These are phyloP conservation scores for Cymbopogon flexuosus DNA, from an alignment of 202 grass and related monocot species.

Conservation along the genomic window DNA sequence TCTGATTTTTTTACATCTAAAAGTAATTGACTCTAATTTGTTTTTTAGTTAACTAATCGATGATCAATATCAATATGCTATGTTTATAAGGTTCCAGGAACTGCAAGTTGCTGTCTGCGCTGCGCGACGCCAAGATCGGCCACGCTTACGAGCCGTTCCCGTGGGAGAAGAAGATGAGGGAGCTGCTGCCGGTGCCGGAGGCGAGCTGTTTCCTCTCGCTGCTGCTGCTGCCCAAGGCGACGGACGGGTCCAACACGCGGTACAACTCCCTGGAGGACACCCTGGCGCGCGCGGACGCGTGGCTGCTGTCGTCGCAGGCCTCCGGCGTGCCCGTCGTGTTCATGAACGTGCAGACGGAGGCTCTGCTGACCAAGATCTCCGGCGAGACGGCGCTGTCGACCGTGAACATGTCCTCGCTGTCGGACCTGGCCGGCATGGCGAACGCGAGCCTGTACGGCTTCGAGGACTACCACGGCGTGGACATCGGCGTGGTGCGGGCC, in stretches of 20 bases:
- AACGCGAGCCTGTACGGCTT: constrained; percentile 88
- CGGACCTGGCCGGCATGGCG: constrained; percentile 69
- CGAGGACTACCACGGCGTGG: constrained; percentile 90
- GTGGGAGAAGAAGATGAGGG: constrained; percentile 87
- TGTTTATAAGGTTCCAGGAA: constrained; percentile 47
- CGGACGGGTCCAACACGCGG: constrained; percentile 42
- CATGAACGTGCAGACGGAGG: constrained; percentile 76
- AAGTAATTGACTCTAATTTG: neutral
- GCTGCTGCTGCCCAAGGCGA: constrained; percentile 63
- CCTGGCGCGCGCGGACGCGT: constrained; percentile 70
- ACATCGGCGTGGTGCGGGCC: constrained; percentile 76
- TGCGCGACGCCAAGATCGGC: constrained; percentile 53
- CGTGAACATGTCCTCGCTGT: constrained; percentile 61
- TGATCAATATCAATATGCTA: neutral
- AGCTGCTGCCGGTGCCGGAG: constrained; percentile 45
- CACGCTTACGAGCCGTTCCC: constrained; percentile 58
- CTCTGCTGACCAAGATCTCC: constrained; percentile 91
- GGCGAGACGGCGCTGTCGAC: constrained; percentile 72
- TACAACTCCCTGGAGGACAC: constrained; percentile 86
- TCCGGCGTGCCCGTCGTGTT: constrained; percentile 57
- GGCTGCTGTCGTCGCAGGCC: constrained; percentile 56
- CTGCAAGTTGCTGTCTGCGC: constrained; percentile 42
- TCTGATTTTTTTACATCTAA: neutral
- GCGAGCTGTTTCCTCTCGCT: constrained; percentile 68
- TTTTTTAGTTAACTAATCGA: too few relatives aligned